Base-by-base conservation (phyloP, 75 land plant genomes). In the Ceratopteris richardii region DNA sequence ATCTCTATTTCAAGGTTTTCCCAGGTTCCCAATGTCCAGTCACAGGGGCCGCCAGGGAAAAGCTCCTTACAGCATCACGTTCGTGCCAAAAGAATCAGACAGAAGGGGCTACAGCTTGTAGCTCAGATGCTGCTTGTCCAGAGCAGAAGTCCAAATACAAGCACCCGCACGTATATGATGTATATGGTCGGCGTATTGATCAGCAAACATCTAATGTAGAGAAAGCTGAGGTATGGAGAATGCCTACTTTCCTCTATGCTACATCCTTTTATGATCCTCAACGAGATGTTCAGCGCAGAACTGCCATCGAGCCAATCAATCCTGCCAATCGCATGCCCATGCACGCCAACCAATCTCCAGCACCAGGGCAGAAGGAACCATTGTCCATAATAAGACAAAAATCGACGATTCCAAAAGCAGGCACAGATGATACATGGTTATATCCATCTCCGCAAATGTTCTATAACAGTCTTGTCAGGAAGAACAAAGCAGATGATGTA, bases 91-190 rank as follows among this genome's bases (percentile, higher is more conserved):
- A 46, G 9, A 33, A 9, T 33, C 7, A 33, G 37, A 3, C 3
- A 33, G 37, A 33, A 33, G 7, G 7, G 9, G 3, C 37, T 33
- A 9, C 37, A 4, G 3, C 37, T 33, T 33, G 48, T 17, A 46
- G 48, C 48, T 46, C 24, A 31, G 31, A 39, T 31, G 20, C 60
- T 29, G 13, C 17, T 2, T 31, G 40, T n/a, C 37, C 63, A 43
- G 13, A 58, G 60, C 13, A 3, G 11, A 14, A 39, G 42, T 21
- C 27, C 19, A 58, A 58, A 58, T 61, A 61, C 51, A 61, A 61
- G 63, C 63, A 61, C 43, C 63, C 63, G 1, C 63, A 61, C 44
- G 63, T 61, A 4, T 61, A 61, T 44, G 63, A 61, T 44, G 63
- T 61, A 2, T 61, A 61, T 61, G 63, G 63, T 6, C 40, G 63